Evolutionary conservation across 129 eudicot genomes (phyloP).

Genomic region (Flaveria linearis): DNA sequence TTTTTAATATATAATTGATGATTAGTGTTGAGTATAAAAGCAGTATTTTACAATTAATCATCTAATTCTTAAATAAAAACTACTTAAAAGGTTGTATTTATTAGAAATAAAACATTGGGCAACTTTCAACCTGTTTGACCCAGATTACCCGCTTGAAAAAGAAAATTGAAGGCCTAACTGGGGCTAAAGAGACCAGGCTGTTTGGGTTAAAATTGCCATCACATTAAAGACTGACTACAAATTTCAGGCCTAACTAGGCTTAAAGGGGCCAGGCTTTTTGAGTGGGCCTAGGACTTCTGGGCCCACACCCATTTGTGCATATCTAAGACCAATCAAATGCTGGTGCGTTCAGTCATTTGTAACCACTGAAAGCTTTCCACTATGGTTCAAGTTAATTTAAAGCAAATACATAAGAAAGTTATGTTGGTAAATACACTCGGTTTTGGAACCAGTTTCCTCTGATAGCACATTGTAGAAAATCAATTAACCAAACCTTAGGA

Average conservation of each 20-base stretch:
- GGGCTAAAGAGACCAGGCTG: background rate
- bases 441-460: constrained; percentile 10
- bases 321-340: background rate
- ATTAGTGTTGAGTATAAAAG: background rate
- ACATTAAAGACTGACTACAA: background rate
- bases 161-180: background rate
- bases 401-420: background rate
- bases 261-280: background rate
- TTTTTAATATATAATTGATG: background rate
- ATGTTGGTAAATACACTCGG: background rate
- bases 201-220: background rate
- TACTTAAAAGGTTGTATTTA: background rate
- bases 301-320: background rate
- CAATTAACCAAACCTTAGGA: constrained; percentile 43
- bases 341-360: constrained; percentile 6
- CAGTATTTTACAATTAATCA: background rate
- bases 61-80: background rate
- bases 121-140: background rate
- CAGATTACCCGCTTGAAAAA: background rate
- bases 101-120: background rate
- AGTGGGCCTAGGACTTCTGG: background rate
- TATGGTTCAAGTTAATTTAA: background rate
- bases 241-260: background rate
- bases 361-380: constrained; percentile 13
- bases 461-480: constrained; percentile 12